Evolutionary conservation across 2,329 filamentous ascomycete genomes (phyloP).

Genomic region (Fusarium robinianum): DNA sequence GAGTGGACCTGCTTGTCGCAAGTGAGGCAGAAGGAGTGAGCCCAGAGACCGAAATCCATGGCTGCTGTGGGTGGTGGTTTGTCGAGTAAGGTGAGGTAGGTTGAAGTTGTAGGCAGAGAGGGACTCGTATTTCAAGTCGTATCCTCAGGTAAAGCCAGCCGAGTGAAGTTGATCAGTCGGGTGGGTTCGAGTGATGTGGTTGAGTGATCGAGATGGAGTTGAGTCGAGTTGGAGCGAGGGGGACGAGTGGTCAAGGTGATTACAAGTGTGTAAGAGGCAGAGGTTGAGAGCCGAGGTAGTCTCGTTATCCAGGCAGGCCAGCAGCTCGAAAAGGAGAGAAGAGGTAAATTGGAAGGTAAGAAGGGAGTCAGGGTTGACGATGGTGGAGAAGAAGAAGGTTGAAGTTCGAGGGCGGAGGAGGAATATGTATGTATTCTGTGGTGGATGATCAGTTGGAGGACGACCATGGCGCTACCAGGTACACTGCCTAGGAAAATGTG

Average conservation of each 20-base stretch:
- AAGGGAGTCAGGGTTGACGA: constrained; percentile 27
- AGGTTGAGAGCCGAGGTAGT: constrained; percentile 7
- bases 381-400: constrained; percentile 21
- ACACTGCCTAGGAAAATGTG: constrained; percentile 39
- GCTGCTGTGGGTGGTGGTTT: constrained; percentile 34
- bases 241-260: constrained; percentile 21
- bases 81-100: constrained; percentile 14
- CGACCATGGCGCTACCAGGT: constrained; percentile 34
- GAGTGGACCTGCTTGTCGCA: constrained; percentile 82
- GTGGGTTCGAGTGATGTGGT: constrained; percentile 16
- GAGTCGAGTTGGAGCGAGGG: constrained; percentile 8
- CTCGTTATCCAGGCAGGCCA: constrained; percentile 21
- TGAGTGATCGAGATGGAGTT: constrained; percentile 10
- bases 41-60: constrained; percentile 71
- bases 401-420: constrained; percentile 33
- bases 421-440: constrained; percentile 38
- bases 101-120: constrained; percentile 13
- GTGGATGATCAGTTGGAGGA: constrained; percentile 38
- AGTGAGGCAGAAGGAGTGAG: constrained; percentile 89
- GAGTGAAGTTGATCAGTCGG: constrained; percentile 11
- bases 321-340: constrained; percentile 21
- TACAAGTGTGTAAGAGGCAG: constrained; percentile 18
- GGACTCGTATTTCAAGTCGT: constrained; percentile 15
- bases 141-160: constrained; percentile 11
- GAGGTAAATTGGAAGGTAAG: constrained; percentile 28